Base-by-base conservation (phyloP, 106 monocot genomes). In the Hemerocallis citrina region DNA sequence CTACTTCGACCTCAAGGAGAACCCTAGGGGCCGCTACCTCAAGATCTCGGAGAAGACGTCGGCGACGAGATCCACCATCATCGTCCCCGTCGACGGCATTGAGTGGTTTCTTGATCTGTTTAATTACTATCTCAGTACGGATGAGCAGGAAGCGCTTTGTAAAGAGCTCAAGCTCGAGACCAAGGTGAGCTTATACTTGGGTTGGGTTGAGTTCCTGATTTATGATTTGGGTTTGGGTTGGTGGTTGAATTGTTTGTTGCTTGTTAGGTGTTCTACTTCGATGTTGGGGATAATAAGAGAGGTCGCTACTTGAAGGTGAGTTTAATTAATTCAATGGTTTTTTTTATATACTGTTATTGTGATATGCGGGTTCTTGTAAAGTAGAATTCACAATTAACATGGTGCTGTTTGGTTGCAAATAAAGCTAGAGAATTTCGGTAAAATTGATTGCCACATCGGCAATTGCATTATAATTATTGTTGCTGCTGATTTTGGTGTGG, bases 21-120 rank as follows among this genome's bases (percentile, higher is more conserved):
- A 92, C 49, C 81, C 88, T 8, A 63, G 88, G 16, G 88, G 92
- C 2, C 55, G 74, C 59, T 93, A 93, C 56, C 77, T 93, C 13
- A 93, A 93, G 85, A 93, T 93, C 63, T 93, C 92, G 5, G 92
- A 93, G 84, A 93, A 93, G 72, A 93, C 92, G 17, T 75, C 92
- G 14, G 88, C 88, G 8, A 88, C 87, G 27, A 64, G 88, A 65
- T 85, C 88, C 27, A 93, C 92, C 23, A 93, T 93, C 63, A 93
- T 93, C 40, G 88, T 93, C 6, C 88, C 88, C 22, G 68, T 72
- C 13, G 67, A 64, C 36, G 92, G 88, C 29, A 77, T 93, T 43
- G 71, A 37, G 13, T 93, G 88, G 88, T 93, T 93, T 62, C 74
- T 85, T 38, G 79, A 88, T 28, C 62, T 88, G 24, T 88, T 93